Evolutionary conservation across 2,329 filamentous ascomycete genomes (phyloP), one percentile per base, ranked within the genome.

Genomic region (Mycogone perniciosa): DNA sequence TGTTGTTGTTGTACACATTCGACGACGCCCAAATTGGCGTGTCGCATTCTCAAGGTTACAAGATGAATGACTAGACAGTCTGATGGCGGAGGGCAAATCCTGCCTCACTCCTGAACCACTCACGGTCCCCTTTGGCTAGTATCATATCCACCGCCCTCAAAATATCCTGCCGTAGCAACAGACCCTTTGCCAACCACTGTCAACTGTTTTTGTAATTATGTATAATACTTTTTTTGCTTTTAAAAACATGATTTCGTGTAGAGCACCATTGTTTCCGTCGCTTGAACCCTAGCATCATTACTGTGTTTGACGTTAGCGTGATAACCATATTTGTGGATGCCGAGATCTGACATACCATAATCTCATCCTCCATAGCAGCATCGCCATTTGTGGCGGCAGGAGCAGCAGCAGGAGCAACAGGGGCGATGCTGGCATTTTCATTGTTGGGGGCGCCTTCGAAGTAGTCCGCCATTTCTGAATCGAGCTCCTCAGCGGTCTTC

Each of bases 401-500:
- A 37, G 75, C 71, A 49, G 71, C 67, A 41, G 72, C 66, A 20
- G 20, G 20, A 48, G 72, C 61, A 53, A 76, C 73, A 55, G 73
- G 73, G 31, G 73, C 76, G 46, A 71, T 67, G 38, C 72, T 71
- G 53, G 67, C 70, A 38, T 70, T 72, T 48, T 70, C 73, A 58
- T 74, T 74, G 47, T 68, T 73, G 57, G 71, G 65, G 33, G 62
- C 61, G 53, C 71, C 67, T 38, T 77, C 82, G 67, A 95, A 97
- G 75, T 99, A 99, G 70, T 97, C 93, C 20, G 83, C 85, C 93
- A 99, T 99, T 70, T 99, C 93, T 4, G 89, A 90, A 68, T 99
- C 93, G 29, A 99, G 83, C 74, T 99, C 91, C 67, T 96, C 92
- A 1, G 86, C 84, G 0, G 90, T 95, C 87, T 97, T 97, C 75